Evolutionary conservation across 345 rosid species (phyloP).

Genomic region (Ceriops decandra): DNA sequence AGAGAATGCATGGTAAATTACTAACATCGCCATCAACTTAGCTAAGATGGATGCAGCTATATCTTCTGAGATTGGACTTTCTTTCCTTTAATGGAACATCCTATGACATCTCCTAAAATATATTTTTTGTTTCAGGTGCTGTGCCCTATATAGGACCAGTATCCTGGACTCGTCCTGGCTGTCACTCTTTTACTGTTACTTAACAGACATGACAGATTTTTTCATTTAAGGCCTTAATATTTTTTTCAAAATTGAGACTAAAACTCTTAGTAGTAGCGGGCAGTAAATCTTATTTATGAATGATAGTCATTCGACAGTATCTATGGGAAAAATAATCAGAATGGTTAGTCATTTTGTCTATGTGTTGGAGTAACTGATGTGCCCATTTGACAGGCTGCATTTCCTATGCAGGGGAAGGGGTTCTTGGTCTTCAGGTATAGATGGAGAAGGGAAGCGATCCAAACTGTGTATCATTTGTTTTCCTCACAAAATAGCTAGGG

Average conservation of each 20-base stretch:
- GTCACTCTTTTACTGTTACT: background rate
- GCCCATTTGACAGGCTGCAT: background rate
- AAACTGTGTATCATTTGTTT: slow-evolving; percentile 18
- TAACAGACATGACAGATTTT: background rate
- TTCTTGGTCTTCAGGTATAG: slow-evolving; percentile 38
- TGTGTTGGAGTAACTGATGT: background rate
- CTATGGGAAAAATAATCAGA: background rate
- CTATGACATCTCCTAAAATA: too few relatives aligned
- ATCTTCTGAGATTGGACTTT: too few relatives aligned
- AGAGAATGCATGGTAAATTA: slow-evolving; percentile 80
- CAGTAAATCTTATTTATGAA: background rate
- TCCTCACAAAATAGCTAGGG: slow-evolving; percentile 26
- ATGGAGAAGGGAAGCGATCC: slow-evolving; percentile 12
- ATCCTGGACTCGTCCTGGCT: too few relatives aligned
- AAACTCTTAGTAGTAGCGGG: background rate
- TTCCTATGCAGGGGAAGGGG: slow-evolving; percentile 47
- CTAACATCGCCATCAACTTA: background rate
- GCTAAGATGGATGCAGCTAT: too few relatives aligned
- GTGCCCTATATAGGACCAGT: background rate
- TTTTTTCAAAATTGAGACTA: background rate
- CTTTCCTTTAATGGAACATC: too few relatives aligned
- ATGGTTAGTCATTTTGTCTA: background rate
- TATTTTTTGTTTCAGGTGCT: background rate
- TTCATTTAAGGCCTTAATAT: background rate
- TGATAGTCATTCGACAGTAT: background rate